phyloP scores from a whole-genome alignment of 225 moss, liverwort and hornwort genomes.

The Pseudisothecium myosuroides region DNA sequence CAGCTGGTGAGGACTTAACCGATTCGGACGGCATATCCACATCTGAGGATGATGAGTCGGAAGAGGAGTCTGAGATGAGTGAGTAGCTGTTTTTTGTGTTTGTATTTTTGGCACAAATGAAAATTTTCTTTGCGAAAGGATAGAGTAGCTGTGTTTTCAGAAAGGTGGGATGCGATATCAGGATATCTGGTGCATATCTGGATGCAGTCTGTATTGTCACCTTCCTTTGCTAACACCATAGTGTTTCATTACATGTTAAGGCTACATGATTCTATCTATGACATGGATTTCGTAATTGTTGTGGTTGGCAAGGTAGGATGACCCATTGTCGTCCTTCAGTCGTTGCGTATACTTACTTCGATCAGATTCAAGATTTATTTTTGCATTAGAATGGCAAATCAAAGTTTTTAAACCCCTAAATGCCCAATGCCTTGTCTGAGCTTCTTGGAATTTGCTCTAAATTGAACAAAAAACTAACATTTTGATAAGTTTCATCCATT shows the following conservation, averaged over 20 bases:
- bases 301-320: neutral
- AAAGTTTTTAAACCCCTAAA: neutral
- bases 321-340: neutral
- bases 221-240: neutral
- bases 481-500: neutral
- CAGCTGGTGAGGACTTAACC: neutral
- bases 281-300: neutral
- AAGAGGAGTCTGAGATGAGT: constrained; percentile 5
- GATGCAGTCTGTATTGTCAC: neutral
- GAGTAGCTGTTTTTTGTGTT: neutral
- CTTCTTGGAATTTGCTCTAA: neutral
- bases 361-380: neutral
- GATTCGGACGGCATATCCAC: neutral
- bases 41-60: constrained; percentile 18
- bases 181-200: neutral
- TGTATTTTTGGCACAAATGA: too few species aligned
- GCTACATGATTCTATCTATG: neutral
- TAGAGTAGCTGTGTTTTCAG: neutral
- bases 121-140: neutral
- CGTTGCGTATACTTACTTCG: neutral
- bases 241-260: neutral
- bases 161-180: neutral
- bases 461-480: neutral
- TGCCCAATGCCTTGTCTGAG: neutral
- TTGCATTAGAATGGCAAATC: neutral